phyloP scores from a whole-genome alignment of 257 asterid genomes.

The Solanum lycopersicoides region DNA sequence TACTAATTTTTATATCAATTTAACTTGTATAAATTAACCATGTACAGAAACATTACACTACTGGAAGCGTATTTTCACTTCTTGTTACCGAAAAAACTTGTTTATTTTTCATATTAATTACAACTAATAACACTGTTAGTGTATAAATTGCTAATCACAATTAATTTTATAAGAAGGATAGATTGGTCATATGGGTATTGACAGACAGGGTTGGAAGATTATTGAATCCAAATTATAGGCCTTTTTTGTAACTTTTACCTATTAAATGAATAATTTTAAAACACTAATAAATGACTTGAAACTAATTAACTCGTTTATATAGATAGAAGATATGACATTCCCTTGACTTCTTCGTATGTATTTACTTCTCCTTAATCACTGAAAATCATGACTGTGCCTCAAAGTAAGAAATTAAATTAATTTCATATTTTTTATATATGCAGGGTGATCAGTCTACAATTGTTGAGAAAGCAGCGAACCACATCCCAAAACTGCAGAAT shows the following conservation, averaged over 20 bases:
- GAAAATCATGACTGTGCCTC: neutral
- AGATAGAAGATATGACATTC: neutral
- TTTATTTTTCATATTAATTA: neutral
- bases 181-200: neutral
- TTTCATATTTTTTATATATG: neutral
- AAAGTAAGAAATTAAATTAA: neutral
- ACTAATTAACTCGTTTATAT: neutral
- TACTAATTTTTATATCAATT: neutral
- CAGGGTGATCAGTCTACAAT: slow-evolving; percentile 81
- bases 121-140: neutral
- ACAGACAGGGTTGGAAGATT: neutral
- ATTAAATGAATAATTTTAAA: neutral
- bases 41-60: neutral
- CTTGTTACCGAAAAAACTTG: neutral
- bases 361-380: neutral
- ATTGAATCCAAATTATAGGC: neutral
- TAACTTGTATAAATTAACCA: neutral
- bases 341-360: neutral
- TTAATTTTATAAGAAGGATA: neutral
- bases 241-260: neutral
- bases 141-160: neutral
- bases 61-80: neutral
- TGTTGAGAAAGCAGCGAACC: slow-evolving; percentile 65
- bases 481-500: slow-evolving; percentile 35
- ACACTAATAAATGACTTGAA: neutral